phyloP scores from a whole-genome alignment of 345 rosid genomes.

The Gossypium raimondii region DNA sequence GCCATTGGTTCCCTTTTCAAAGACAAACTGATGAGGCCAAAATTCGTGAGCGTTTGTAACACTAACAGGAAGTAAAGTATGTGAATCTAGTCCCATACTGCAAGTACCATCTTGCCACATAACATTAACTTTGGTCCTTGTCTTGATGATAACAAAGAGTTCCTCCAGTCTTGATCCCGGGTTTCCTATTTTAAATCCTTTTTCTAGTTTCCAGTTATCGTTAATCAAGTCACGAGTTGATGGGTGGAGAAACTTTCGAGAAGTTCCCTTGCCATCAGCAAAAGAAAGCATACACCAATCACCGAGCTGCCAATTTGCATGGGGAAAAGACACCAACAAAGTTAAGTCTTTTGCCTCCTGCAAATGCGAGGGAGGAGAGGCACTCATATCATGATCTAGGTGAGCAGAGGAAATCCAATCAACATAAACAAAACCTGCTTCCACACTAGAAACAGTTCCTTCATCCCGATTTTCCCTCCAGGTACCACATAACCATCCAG shows the following conservation, averaged over 20 bases:
- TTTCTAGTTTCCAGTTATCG: constrained; percentile 26
- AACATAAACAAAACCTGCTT: constrained; percentile 61
- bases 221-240: constrained; percentile 19
- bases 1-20: constrained; percentile 48
- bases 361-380: constrained; percentile 43
- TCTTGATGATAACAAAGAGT: constrained; percentile 56
- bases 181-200: constrained; percentile 33
- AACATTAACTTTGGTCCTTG: constrained; percentile 61
- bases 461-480: constrained; percentile 55
- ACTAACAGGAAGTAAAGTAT: constrained; percentile 55
- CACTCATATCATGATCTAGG: constrained; percentile 30
- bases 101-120: constrained; percentile 82
- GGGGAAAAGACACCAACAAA: constrained; percentile 55
- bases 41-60: constrained; percentile 68
- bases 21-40: constrained; percentile 90
- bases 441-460: constrained; percentile 69
- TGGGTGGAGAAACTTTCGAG: constrained; percentile 25
- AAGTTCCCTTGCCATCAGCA: constrained; percentile 26
- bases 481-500: constrained; percentile 72
- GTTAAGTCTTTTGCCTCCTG: constrained; percentile 57
- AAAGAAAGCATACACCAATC: constrained; percentile 78
- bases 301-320: constrained; percentile 91
- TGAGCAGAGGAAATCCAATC: constrained; percentile 75
- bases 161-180: constrained; percentile 30
- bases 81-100: constrained; percentile 51